Conservation (phyloP, 1,284 basidiomycete genomes). For the Gymnopus androsaceus region DNA sequence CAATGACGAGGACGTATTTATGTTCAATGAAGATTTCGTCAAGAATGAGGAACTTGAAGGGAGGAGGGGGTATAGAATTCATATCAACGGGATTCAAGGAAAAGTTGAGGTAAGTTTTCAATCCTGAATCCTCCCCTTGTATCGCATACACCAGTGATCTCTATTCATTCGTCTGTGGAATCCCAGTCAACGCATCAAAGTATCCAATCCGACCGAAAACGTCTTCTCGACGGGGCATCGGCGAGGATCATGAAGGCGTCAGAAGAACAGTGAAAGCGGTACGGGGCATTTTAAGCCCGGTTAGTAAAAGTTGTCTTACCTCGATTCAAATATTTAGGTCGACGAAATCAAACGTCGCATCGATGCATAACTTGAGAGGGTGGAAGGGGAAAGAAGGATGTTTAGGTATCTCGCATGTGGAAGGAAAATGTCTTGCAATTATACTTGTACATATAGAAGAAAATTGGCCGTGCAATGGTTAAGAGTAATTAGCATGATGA, state of each 20-base stretch:
- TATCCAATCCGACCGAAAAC: constrained; percentile 86
- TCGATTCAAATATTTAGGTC: constrained; percentile 38
- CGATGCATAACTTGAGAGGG: constrained; percentile 78
- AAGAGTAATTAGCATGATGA: no score
- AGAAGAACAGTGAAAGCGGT: constrained; percentile 83
- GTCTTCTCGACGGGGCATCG: constrained; percentile 90
- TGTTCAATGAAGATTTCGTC: constrained; percentile 78
- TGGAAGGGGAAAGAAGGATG: constrained; percentile 67
- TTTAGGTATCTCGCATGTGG: constrained; percentile 85
- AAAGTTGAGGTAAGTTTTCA: constrained; percentile 76
- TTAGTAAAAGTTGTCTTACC: not conserved
- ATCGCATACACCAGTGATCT: no score
- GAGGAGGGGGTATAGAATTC: constrained; percentile 80
- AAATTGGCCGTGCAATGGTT: no score
- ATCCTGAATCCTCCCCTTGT: no score
- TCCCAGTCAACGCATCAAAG: constrained; percentile 74
- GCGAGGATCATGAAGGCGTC: constrained; percentile 95
- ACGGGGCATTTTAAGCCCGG: constrained; percentile 73
- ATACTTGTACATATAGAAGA: no score
- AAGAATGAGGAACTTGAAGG: not conserved
- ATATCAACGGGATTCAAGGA: constrained; percentile 96
- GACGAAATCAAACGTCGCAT: constrained; percentile 84
- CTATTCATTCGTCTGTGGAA: constrained; percentile 7
- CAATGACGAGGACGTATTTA: constrained; percentile 74
- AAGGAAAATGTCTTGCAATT: no score